A percentile compares a stretch with the other conserved stretches of the same genome.
Evolutionary conservation across 176 grass and related monocot genomes (phyloP).

Genomic region (Zizania latifolia): DNA sequence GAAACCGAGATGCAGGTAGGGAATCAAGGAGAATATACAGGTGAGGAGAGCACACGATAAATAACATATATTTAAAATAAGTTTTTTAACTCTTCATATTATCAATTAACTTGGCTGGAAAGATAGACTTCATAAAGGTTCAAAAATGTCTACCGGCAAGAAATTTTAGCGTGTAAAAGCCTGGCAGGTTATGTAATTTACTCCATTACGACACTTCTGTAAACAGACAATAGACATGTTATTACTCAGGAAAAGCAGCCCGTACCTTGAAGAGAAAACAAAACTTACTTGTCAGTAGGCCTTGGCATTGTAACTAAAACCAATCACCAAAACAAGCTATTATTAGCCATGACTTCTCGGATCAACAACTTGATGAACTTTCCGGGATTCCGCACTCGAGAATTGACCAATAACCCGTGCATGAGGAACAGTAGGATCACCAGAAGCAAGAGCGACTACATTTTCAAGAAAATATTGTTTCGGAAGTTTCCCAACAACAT

Average conservation of each 20-base stretch:
- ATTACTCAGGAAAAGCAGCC: background rate
- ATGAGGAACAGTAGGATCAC: constrained; percentile 69
- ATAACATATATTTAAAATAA: background rate
- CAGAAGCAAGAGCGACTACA: constrained; percentile 73
- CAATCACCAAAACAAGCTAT: background rate
- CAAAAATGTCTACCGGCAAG: background rate
- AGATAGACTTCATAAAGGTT: background rate
- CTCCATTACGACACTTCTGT: background rate
- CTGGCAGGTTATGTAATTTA: background rate
- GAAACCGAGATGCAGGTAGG: background rate
- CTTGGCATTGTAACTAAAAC: background rate
- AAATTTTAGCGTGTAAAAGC: background rate
- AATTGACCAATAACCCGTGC: constrained; percentile 67
- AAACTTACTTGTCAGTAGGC: constrained; percentile 16
- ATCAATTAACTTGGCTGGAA: background rate
- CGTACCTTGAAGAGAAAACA: constrained; percentile 11
- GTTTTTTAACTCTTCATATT: background rate
- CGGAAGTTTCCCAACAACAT: constrained; percentile 82
- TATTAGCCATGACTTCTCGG: constrained; percentile 89
- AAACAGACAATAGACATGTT: background rate
- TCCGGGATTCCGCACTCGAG: constrained; percentile 66
- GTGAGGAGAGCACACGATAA: background rate
- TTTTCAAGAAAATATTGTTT: constrained; percentile 89
- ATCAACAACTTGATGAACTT: constrained; percentile 80
- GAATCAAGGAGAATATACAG: background rate